phyloP scores from a whole-genome alignment of 2,329 filamentous ascomycete genomes.

The Pseudogymnoascus sp. region DNA sequence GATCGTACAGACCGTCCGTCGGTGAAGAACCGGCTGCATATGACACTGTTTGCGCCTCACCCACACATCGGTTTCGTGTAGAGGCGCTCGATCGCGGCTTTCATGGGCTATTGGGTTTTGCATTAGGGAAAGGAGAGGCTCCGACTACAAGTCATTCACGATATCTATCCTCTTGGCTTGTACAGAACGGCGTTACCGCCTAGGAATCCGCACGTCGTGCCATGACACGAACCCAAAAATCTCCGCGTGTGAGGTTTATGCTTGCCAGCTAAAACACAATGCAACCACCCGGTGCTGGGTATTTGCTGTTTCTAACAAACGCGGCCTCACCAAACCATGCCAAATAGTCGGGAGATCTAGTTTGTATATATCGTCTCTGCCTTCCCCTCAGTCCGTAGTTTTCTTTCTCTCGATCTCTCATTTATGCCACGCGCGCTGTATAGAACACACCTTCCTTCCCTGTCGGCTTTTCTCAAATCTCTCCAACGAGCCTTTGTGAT shows the following conservation, averaged over 20 bases:
- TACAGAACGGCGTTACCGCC: neutral
- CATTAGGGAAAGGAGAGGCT: neutral
- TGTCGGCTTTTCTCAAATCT: neutral
- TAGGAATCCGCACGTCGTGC: no score
- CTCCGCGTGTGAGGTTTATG: neutral
- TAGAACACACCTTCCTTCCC: neutral
- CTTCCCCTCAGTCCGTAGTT: neutral
- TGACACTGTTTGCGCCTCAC: conserved; percentile 5
- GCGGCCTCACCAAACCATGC: neutral
- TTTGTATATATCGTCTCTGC: neutral
- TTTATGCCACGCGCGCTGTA: conserved; percentile 4
- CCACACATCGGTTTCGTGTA: neutral
- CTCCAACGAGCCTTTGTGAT: neutral
- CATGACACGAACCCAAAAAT: neutral
- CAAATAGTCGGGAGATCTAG: neutral
- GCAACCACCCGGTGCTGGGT: conserved; percentile 3
- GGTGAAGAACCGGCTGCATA: neutral
- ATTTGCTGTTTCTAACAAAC: neutral
- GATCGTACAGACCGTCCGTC: neutral
- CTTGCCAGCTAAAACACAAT: neutral
- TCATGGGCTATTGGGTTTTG: neutral
- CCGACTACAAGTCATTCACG: neutral
- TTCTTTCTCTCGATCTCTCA: neutral
- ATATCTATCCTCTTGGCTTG: neutral
- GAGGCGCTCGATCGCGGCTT: neutral